Base-by-base conservation (phyloP, 768 basidiomycete genomes). In the Cystobasidium tubakii region DNA sequence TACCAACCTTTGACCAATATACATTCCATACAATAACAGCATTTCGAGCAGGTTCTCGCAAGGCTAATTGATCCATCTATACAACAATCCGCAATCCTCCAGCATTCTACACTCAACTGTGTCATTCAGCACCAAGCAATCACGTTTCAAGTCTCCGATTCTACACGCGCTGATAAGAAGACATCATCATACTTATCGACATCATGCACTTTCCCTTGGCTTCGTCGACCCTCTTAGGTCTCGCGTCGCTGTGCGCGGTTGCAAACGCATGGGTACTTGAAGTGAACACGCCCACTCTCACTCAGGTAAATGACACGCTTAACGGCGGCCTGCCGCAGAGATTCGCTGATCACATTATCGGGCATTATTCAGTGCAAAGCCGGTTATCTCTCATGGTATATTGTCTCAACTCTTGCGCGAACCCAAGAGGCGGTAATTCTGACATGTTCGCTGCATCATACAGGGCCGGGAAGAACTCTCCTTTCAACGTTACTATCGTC, bases 401-500 rank as follows among this genome's bases (percentile, higher is more conserved):
- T 60, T 29, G 9, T 55, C 53, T 29, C 53, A 55, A 10, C n/a
- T 55, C 53, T 55, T 55, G 27, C 27, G 57, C 4, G 4, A 31
- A 17, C 21, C 21, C 4, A 4, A n/a, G 21, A n/a, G 21, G 21
- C 21, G 53, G 13, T 31, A 6, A 6, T 17, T 60, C 33, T 60
- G 12, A 60, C 27, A 10, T 10, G 27, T 12, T 50, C 21, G 4
- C 13, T 34, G 21, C 29, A 2, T 60, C 6, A 6, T 27, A 27
- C 27, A 60, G 57, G 57, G 57, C 57, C 33, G 57, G 57, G 12
- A 60, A 60, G 57, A 29, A 60, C 21, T 6, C 57, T 29, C 57
- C 57, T 31, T 60, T 6, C 27, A 60, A 60, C 27, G 57, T 60
- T 34, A 60, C 57, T 25, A 60, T 60, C 27, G 29, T 60, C 57